Base-by-base conservation (phyloP, 371 early-diverging fungal species). In the Capillidium heterosporum region DNA sequence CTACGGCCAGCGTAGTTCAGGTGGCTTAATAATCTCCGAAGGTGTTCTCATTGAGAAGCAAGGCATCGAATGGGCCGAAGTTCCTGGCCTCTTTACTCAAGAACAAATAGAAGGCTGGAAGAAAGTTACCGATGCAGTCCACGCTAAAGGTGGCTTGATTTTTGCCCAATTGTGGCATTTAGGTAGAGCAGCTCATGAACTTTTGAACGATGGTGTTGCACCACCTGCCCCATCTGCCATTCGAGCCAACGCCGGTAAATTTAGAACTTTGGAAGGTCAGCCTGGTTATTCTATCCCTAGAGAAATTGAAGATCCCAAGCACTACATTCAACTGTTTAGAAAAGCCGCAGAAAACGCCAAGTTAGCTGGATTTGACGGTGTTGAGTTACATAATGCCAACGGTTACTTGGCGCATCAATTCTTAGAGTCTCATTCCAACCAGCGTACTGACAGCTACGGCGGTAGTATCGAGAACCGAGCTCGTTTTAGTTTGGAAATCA, bases 21-120 rank as follows among this genome's bases (percentile, higher is more conserved):
- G 76, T 41, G 89, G 87, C 11, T 61, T 83, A 39, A 65, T 88
- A 47, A 63, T 89, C 24, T 65, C 82, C 15, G 93, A 92, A 61
- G 89, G 92, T 5, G 80, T 86, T 0, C 85, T 73, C 11, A 87
- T 91, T 5, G 58, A 65, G 0, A 73, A 80, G 4, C 65, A 80
- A 51, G 91, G 89, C 31, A 73, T 89, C 10, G 84, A 88, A 56
- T 69, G 82, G 2, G 83, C 88, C 0, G 56, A 52, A 23, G 84
- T 82, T 56, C 60, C 75, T 19, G 91, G 92, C 1, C 48, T 92
- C 24, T 91, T 83, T 82, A 70, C 58, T 4, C 83, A 87, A 58
- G 82, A 74, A 24, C 92, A 91, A 23, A 74, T 83, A 26, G 70
- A 48, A 50, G 72, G 63, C 4, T 75, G 76, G 76, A 69, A 65